Evolutionary conservation across 2,329 filamentous ascomycete species (phyloP).

Genomic region (Nemania sp.): DNA sequence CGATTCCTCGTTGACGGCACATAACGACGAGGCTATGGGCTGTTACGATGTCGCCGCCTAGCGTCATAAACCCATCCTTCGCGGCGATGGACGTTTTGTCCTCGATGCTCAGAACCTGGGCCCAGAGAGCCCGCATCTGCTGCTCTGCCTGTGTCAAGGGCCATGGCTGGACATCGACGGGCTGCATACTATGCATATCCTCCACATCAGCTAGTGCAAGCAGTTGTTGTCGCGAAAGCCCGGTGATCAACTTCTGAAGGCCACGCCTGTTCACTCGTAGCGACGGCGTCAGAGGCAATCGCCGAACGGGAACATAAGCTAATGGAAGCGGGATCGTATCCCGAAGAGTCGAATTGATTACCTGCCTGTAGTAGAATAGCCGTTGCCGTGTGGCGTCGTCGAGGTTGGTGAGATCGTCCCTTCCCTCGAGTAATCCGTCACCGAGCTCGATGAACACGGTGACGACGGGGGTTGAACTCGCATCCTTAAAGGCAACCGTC

Average conservation of each 20-base stretch:
- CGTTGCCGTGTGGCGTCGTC: slow-evolving; percentile 57
- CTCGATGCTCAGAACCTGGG: slow-evolving; percentile 56
- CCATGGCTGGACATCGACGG: slow-evolving; percentile 58
- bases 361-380: slow-evolving; percentile 58
- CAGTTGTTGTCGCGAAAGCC: slow-evolving; percentile 59
- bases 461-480: slow-evolving; percentile 54
- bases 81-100: slow-evolving; percentile 55
- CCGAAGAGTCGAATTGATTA: slow-evolving; percentile 58
- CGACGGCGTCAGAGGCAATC: slow-evolving; percentile 62
- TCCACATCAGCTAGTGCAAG: slow-evolving; percentile 55
- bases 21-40: slow-evolving; percentile 59
- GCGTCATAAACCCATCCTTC: slow-evolving; percentile 59
- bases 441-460: slow-evolving; percentile 64
- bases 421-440: slow-evolving; percentile 53
- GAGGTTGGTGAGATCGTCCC: slow-evolving; percentile 55
- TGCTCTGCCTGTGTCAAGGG: slow-evolving; percentile 62
- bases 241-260: slow-evolving; percentile 59
- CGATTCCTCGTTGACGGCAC: slow-evolving; percentile 58
- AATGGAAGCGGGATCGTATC: slow-evolving; percentile 59
- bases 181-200: slow-evolving; percentile 54
- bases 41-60: slow-evolving; percentile 61
- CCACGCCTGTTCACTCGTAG: slow-evolving; percentile 64
- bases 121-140: slow-evolving; percentile 62
- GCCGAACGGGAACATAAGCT: slow-evolving; percentile 61
- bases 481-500: slow-evolving; percentile 59